Evolutionary conservation across 2,329 filamentous ascomycete species (phyloP), one percentile per base, ranked within the genome.

Genomic region (Gnomoniopsis smithogilvyi): DNA sequence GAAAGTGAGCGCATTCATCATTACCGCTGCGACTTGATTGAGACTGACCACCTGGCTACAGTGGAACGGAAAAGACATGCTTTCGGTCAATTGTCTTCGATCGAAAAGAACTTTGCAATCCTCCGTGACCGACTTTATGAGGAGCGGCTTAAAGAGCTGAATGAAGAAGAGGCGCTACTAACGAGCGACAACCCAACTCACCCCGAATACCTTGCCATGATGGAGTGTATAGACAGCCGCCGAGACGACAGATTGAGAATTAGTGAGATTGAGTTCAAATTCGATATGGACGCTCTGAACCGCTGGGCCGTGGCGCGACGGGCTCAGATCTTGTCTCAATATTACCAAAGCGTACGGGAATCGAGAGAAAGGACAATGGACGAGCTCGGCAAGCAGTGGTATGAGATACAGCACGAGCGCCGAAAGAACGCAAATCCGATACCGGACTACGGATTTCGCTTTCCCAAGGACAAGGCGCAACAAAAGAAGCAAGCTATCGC

Each of bases 351-450:
- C 51, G 84, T 93, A 36, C 87, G 95, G 57, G 91, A 96, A 69
- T 83, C 90, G 64, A 86, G 95, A 62, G 94, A 98, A 72, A 82
- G 83, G 57, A 84, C 90, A 49, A 80, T 98, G 33, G 89, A 93
- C 63, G 81, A 88, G 60, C 85, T 96, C 60, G 94, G 95, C 68
- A 87, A 92, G 71, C 88, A 95, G 65, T 96, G 94, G 82, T 96
- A 96, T 73, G 89, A 94, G 66, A 91, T 98, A 59, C 94, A 98
- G 72, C 88, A 91, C 65, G 92, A 96, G 69, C 86, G 95, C 59
- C 65, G 72, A 54, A 69, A 69, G 19, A 89, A 88, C 63, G 89
- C 91, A 62, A 89, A 91, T 67, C 88, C 89, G 62, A 85, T 93
- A 64, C 87, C 90, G 45, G 91, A 95, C 66, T 96, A 90, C 70